Evolutionary conservation across 257 asterid species (phyloP), one percentile per base, ranked within the genome.

Genomic region (Solanum arcanum): DNA sequence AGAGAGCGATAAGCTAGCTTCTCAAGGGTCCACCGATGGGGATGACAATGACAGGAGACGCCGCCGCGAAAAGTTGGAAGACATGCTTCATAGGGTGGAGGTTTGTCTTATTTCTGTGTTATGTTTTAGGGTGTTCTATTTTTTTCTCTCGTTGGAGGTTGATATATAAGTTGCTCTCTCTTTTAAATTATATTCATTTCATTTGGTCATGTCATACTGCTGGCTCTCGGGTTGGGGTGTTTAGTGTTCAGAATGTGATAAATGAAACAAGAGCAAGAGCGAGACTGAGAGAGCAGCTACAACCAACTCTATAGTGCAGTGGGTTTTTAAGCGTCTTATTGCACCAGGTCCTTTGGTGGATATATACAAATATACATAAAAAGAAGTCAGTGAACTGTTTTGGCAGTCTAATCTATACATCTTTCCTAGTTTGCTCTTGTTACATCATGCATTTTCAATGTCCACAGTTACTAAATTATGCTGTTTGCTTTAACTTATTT

Each of bases 41-140:
- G 99, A 95, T 89, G 99, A 97, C 84, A 95, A 97, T 90, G 98
- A 97, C 9, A 94, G 96, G 90, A 97, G 95, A 85, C 94, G 95
- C 70, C 95, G 93, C 60, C 94, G 94, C 31, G 99, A 97, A 86
- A 94, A 93, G 85, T 84, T 95, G 85, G 95, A 94, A 90, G 93
- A 93, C 90, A 92, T 92, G 96, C 97, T 95, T 56, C 68, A 89
- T 86, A 97, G 92, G 88, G 89, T 94, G 97, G 99, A 97, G 99
- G 98, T 97, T 89, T 83, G 91, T 90, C 87, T 86, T 86, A 80
- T 86, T 89, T 75, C 73, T 59, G 37, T 72, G 46, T 7, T 49
- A 31, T 21, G 88, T 86, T 75, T 84, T 76, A 14, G 42, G 69
- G 42, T 81, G 85, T 81, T 18, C 23, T 76, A 41, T 74, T 74